Evolutionary conservation across 305 asterid genomes (phyloP).

Genomic region (Rubia peregrina): DNA sequence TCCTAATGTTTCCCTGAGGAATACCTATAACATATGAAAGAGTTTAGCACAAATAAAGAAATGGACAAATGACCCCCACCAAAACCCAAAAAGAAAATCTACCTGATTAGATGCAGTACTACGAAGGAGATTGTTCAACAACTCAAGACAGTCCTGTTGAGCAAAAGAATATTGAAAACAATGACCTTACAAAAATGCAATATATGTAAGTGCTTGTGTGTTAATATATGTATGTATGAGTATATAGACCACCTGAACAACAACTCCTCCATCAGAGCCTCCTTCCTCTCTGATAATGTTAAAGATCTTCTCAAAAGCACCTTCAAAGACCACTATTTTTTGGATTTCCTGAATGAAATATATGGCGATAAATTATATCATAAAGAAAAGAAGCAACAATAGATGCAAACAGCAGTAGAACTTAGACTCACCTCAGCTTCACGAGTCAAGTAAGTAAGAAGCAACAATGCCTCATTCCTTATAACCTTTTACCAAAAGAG

Average conservation of each 20-base stretch:
- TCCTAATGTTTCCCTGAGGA: constrained; percentile 90
- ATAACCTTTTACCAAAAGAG: constrained; percentile 46
- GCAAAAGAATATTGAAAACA: constrained; percentile 21
- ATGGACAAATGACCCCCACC: neutral
- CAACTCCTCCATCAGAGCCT: constrained; percentile 94
- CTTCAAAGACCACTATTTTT: constrained; percentile 95
- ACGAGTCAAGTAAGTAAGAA: constrained; percentile 88
- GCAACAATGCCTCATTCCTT: constrained; percentile 86
- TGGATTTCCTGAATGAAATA: constrained; percentile 72
- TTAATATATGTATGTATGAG: neutral
- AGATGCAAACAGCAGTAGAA: constrained; percentile 4
- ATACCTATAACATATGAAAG: constrained; percentile 44
- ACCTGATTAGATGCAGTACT: constrained; percentile 92
- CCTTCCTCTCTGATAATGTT: constrained; percentile 92
- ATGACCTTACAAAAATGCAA: neutral
- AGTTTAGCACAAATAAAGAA: constrained; percentile 22
- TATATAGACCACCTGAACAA: constrained; percentile 63
- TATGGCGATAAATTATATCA: constrained; percentile 13
- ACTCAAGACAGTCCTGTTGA: constrained; percentile 84
- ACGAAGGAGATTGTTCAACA: constrained; percentile 84
- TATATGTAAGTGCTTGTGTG: neutral
- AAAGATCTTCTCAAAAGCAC: constrained; percentile 95
- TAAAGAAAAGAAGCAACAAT: neutral
- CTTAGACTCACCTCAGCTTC: constrained; percentile 76
- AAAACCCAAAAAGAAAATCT: neutral